These are phyloP conservation scores for Setomelanomma holmii DNA, from an alignment of 2,329 filamentous ascomycete species.

Conservation along the genomic window DNA sequence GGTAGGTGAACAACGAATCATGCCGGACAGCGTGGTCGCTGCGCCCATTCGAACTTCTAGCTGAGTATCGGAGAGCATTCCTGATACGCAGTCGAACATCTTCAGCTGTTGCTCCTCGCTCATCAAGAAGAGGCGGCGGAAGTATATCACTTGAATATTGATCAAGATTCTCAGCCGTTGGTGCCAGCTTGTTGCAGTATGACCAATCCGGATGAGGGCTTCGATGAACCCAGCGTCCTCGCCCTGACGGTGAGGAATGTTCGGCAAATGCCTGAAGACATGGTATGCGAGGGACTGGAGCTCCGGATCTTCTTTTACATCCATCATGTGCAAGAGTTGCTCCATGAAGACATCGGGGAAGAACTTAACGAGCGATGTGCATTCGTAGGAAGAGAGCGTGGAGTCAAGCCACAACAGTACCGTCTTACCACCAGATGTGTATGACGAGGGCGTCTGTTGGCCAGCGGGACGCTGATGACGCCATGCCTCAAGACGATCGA, in stretches of 20 bases:
- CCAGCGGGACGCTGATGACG: conserved; percentile 82
- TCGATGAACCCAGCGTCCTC: conserved; percentile 86
- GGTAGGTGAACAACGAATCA: conserved; percentile 94
- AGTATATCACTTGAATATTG: conserved; percentile 99
- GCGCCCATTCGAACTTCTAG: conserved; percentile 94
- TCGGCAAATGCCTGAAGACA: conserved; percentile 94
- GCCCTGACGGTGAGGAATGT: conserved; percentile 88
- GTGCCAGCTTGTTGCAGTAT: conserved; percentile 87
- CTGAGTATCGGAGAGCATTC: conserved; percentile 90
- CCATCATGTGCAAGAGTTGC: conserved; percentile 98
- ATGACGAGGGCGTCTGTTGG: conserved; percentile 90
- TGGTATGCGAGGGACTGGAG: conserved; percentile 93
- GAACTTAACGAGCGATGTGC: conserved; percentile 87
- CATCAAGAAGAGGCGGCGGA: conserved; percentile 91
- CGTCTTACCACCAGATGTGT: conserved; percentile 96
- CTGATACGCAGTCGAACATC: conserved; percentile 90
- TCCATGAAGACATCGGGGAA: conserved; percentile 90
- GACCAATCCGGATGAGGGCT: conserved; percentile 86
- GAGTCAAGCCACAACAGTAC: conserved; percentile 94
- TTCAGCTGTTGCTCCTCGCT: conserved; percentile 74
- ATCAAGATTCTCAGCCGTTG: conserved; percentile 92
- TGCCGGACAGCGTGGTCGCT: conserved; percentile 90
- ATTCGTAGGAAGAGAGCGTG: conserved; percentile 89
- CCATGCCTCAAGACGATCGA: conserved; percentile 84
- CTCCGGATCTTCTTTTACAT: conserved; percentile 97